These are phyloP conservation scores for Pythium phragmiticola DNA, from an alignment of 352 stramenopile genomes.

Conservation along the genomic window DNA sequence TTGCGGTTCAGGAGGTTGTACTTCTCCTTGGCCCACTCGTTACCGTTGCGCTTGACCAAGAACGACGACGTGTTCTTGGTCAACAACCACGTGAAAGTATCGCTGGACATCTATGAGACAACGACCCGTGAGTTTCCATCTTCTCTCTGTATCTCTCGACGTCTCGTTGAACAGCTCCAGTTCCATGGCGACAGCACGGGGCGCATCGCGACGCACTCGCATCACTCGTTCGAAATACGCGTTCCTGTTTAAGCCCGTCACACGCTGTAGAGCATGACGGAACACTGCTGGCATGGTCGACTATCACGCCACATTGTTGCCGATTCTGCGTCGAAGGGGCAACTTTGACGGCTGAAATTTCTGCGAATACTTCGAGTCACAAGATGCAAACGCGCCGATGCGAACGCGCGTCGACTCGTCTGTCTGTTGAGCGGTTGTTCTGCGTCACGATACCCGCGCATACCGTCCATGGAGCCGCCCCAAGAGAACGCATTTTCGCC, in stretches of 20 bases:
- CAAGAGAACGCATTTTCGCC: conserved; percentile 5
- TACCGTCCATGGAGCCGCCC: neutral
- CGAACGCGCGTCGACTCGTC: neutral
- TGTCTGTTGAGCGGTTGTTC: conserved; percentile 1
- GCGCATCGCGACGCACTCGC: neutral
- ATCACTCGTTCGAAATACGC: neutral
- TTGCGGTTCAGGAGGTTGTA: conserved; percentile 96
- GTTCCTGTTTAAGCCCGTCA: neutral
- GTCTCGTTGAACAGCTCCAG: neutral
- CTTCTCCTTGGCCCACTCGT: conserved; percentile 92
- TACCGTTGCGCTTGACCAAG: conserved; percentile 91
- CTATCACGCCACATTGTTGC: neutral
- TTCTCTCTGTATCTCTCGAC: neutral
- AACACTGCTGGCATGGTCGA: neutral
- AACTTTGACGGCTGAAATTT: neutral
- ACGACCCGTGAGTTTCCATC: conserved; percentile 15
- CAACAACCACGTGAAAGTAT: conserved; percentile 96
- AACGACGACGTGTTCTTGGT: conserved; percentile 96
- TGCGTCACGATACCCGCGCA: neutral
- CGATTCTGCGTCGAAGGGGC: neutral
- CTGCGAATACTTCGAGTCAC: neutral
- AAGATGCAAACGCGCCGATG: neutral
- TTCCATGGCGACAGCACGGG: neutral
- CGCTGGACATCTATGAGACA: conserved; percentile 79
- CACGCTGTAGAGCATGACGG: neutral